Conservation (phyloP, 768 basidiomycete genomes). For the Sporobolomyces pararoseus region DNA sequence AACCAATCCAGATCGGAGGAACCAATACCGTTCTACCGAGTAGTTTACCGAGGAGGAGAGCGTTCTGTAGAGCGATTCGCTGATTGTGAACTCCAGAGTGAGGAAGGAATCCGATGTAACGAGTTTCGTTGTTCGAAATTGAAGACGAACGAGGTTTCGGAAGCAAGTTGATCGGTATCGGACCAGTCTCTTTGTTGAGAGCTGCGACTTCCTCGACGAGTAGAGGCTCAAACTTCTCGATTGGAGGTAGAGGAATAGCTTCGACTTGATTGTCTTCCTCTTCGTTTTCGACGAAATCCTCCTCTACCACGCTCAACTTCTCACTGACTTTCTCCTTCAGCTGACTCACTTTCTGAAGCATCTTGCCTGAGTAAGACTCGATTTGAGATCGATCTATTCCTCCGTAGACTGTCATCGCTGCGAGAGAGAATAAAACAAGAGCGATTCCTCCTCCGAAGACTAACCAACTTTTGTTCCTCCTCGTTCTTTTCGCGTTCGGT, state of each 20-base stretch:
- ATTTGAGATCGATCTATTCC: too few species aligned
- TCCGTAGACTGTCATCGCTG: background rate
- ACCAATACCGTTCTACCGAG: conserved; percentile 65
- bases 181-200: background rate
- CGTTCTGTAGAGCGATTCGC: conserved; percentile 76
- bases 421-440: background rate
- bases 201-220: background rate
- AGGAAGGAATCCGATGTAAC: conserved; percentile 69
- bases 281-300: too few species aligned
- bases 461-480: background rate
- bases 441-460: background rate
- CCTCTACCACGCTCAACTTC: background rate
- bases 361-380: background rate
- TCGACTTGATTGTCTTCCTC: background rate
- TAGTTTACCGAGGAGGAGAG: conserved; percentile 62
- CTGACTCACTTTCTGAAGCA: background rate
- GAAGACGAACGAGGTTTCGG: background rate
- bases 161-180: conserved; percentile 12
- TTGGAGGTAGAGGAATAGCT: background rate
- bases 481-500: conserved; percentile 14
- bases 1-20: conserved; percentile 69
- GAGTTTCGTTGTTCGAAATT: conserved; percentile 45
- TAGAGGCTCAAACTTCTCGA: background rate
- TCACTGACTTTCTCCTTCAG: conserved; percentile 5
- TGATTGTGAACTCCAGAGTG: conserved; percentile 83